Base-by-base conservation (phyloP, 2,329 filamentous ascomycete species). In the Sclerotinia borealis region DNA sequence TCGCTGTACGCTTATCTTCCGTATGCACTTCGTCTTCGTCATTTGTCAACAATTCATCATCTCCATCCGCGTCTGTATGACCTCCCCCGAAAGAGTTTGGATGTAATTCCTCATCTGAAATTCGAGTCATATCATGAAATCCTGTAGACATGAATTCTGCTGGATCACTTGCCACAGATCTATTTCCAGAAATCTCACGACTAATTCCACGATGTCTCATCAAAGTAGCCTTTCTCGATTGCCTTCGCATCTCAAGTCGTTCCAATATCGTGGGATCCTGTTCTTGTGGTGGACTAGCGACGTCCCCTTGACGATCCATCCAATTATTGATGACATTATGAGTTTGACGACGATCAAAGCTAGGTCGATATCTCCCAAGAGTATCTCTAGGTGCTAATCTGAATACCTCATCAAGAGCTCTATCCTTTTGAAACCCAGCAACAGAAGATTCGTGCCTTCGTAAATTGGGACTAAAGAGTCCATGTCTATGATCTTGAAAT, bases 341-440 rank as follows among this genome's bases (percentile, higher is more conserved):
- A 1, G 89, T 91, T 73, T 92, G 89, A 43, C 85, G 84, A 65
- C 87, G 83, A 68, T 91, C 87, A 34, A 85, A 81, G 58, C 83
- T 81, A 55, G 83, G 80, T 54, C 85, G 82, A 1, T 83, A 86
- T 22, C 83, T 81, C 60, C 87, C 77, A 2, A 85, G 80, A 9
- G 83, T 82, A 56, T 85, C 80, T 65, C 88, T 87, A 34, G 90
- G 91, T 0, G 86, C 85, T 22, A 84, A 81, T 65, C 91, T 84
- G 74, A 98, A 98, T 0, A 98, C 92, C 72, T 97, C 93, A 68
- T 96, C 93, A 27, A 98, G 78, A 9, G 92, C 93, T 60, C 87
- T 87, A 69, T 97, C 93, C 72, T 97, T 96, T 70, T 93, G 90
- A 71, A 89, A 93, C 1, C 92, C 95, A 41, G 90, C 87, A 59